Evolutionary conservation across 305 asterid genomes (phyloP), one percentile per base, ranked within the genome.

Genomic region (Striga hermonthica): DNA sequence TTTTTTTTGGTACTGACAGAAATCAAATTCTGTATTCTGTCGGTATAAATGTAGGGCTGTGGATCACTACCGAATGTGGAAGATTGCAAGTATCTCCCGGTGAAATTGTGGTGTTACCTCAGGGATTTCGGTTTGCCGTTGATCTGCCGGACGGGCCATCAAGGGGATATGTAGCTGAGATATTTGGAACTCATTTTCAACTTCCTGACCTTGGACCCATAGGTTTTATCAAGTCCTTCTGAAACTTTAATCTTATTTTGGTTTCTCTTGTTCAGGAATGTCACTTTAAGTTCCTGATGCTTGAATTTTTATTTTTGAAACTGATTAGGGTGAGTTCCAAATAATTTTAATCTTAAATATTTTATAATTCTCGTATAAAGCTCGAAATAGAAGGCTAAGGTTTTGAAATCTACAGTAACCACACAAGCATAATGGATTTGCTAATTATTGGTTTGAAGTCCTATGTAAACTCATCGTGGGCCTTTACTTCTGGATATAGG

Each of bases 171-270:
- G 78, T 86, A 58, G 89, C 97, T 71, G 98, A 93, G 79, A 86
- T 83, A 73, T 93, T 90, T 56, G 98, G 98, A 76, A 75, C 92
- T 53, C 98, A 93, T 88, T 86, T 90, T 76, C 96, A 93, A 61
- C 97, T 93, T 77, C 98, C 98, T 48, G 97, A 93, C 67, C 96
- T 93, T 69, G 98, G 98, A 64, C 96, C 96, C 66, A 90, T 90
- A 81, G 97, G 98, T 93, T 79, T 79, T 66, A 61, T 68, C 58
- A 62, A 52, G 35, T 70, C 72, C 61, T 76, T 78, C 36, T 56
- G 7, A 49, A 45, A 50, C 35, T 49, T 43, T 39, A 40, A 6
- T 66, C 15, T 61, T 44, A 22, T 22, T 22, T 22, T 22, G 31
- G 31, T 22, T 22, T 22, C 31, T 22, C 31, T 22, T 22, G 31